Base-by-base conservation (phyloP, 257 asterid genomes). In the Ophiorrhiza pumila region DNA sequence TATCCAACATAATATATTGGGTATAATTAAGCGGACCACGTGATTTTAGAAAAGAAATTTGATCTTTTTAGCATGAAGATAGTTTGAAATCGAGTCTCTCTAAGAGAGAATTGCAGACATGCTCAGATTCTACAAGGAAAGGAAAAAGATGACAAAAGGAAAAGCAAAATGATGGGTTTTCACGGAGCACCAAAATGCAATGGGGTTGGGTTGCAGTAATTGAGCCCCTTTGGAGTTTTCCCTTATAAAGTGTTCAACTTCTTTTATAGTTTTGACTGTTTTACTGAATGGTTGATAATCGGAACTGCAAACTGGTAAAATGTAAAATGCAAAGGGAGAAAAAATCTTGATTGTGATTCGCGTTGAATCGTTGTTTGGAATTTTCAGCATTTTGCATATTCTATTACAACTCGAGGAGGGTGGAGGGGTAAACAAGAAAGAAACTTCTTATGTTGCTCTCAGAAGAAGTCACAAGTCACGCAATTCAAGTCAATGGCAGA, bases 91-190 rank as follows among this genome's bases (percentile, higher is more conserved):
- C 23, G 18, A 66, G 71, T n/a, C n/a, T n/a, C 32, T 32, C 17
- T 13, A 9, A 45, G 10, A 45, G 45, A 50, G 25, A 50, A 66
- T 45, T 27, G 14, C 14, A 18, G 0, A 68, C 20, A n/a, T n/a
- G 15, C 57, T 50, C 20, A 20, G 31, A 9, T 12, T 52, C 15
- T 34, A 49, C 29, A n/a, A n/a, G n/a, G n/a, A 59, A 47, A 32
- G 1, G 23, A 20, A 4, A 50, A 34, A 68, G 49, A 68, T 31
- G 61, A 14, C 61, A 18, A 67, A 6, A n/a, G 5, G 18, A 47
- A 47, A 46, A 12, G 60, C 46, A 68, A 68, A 68, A 68, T 68
- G 72, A 68, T 46, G n/a, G n/a, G n/a, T 27, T 4, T 0, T 22
- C 13, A 3, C 42, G 45, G 27, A 57, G 49, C 49, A 66, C 41